Percentiles rank a stretch among this genome's conserved stretches.
Evolutionary conservation across 768 basidiomycete genomes (phyloP).

Genomic region (Tephrocybe sp.): DNA sequence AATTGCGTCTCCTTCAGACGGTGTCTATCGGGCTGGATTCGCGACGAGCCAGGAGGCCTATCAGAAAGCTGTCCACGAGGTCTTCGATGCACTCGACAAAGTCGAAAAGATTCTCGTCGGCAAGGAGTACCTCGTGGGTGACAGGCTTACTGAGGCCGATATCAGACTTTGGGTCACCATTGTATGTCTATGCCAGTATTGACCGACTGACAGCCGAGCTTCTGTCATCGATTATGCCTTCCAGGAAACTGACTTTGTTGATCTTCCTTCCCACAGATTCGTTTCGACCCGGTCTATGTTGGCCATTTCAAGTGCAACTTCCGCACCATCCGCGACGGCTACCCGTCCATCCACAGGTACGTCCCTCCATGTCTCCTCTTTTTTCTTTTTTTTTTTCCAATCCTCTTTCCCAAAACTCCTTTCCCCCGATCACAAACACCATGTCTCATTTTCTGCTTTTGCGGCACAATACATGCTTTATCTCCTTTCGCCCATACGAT

Average conservation of each 20-base stretch:
- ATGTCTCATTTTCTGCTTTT: not conserved
- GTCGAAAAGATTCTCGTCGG: slow-evolving; percentile 76
- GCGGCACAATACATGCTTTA: not conserved
- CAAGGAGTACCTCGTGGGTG: slow-evolving; percentile 85
- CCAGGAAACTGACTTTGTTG: too few relatives aligned
- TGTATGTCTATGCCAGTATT: slow-evolving; percentile 31
- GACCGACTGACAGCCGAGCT: not conserved
- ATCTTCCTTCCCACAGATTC: slow-evolving; percentile 50
- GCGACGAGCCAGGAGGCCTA: slow-evolving; percentile 83
- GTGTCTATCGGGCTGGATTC: slow-evolving; percentile 90
- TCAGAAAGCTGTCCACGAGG: slow-evolving; percentile 65
- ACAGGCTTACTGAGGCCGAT: slow-evolving; percentile 80
- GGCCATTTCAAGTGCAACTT: slow-evolving; percentile 95
- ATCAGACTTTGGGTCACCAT: slow-evolving; percentile 92
- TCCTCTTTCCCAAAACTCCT: not conserved
- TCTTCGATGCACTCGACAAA: slow-evolving; percentile 81
- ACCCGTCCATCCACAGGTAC: slow-evolving; percentile 29
- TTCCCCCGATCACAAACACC: not conserved
- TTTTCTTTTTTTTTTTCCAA: not conserved
- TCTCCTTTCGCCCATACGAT: not conserved
- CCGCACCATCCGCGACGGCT: slow-evolving; percentile 81
- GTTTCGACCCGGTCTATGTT: slow-evolving; percentile 89
- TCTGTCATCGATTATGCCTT: too few relatives aligned
- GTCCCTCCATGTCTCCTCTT: too few relatives aligned
- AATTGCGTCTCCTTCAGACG: slow-evolving; percentile 45